Evolutionary conservation across 2,329 filamentous ascomycete genomes (phyloP), one percentile per base, ranked within the genome.

Genomic region (Ophiocordyceps camponoti-saundersi): DNA sequence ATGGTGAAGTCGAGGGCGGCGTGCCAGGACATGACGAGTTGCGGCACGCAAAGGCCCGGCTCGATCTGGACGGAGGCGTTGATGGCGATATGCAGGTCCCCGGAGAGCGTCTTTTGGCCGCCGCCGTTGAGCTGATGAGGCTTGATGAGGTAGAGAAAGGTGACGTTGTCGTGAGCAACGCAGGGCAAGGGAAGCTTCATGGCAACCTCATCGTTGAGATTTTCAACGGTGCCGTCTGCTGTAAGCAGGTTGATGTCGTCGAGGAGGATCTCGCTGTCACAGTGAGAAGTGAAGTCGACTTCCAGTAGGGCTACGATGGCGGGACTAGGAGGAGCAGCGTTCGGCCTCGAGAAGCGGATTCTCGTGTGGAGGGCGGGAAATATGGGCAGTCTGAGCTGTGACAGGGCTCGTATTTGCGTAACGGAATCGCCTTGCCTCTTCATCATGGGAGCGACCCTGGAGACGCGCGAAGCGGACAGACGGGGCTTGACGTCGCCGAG

Each of bases 381-480:
- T 36, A 85, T 73, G 49, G 72, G 75, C 44, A 85, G 71, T 8
- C 75, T 70, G 32, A 82, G 69, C 48, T 73, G 74, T 44, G 79
- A 73, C 5, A 80, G 71, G 13, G 78, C 79, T 50, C 75, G 75
- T 47, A 89, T 71, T 3, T 81, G 77, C 39, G 75, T 77, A 49
- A 77, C 67, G 39, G 73, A 63, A 49, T 84, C 36, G 36, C 36
- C 79, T 52, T 75, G 75, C 22, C 70, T 68, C 44, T 77, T 73
- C 2, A 79, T 77, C 41, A 77, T 71, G 6, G 83, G 85, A 7
- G 80, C 77, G 5, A 89, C 82, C 51, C 82, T 77, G 41, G 81
- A 86, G 32, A 90, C 82, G 44, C 84, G 72, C 50, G 83, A 69
- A 6, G 85, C 82, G 11, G 84, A 87, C 2, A 92, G 68, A 29